phyloP scores from a whole-genome alignment of 139 green algal genomes.

The Chlorella sp. region DNA sequence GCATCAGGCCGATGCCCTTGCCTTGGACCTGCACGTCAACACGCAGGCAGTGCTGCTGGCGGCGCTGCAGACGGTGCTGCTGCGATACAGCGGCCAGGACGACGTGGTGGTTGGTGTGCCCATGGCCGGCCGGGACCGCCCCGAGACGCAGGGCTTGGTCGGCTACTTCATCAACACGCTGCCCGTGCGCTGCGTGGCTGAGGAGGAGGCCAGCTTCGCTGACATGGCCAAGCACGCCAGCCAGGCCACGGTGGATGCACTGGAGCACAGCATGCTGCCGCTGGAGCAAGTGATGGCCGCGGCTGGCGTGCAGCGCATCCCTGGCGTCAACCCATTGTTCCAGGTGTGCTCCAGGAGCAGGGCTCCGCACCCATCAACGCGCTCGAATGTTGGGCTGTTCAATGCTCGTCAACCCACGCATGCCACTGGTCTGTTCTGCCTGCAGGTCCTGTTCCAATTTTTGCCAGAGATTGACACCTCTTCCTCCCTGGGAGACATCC shows the following conservation, averaged over 20 bases:
- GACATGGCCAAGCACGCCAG: not conserved
- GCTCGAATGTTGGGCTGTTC: too few species aligned
- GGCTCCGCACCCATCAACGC: too few species aligned
- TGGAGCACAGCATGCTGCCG: not conserved
- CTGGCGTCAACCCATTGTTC: not conserved
- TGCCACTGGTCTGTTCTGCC: too few species aligned
- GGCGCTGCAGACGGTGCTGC: conserved; percentile 4
- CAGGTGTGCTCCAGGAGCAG: not conserved
- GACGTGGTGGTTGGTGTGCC: not conserved
- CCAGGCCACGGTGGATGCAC: not conserved
- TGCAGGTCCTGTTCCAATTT: too few species aligned
- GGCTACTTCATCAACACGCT: too few species aligned
- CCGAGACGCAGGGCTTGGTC: too few species aligned
- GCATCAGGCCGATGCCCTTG: not conserved
- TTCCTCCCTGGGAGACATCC: too few species aligned
- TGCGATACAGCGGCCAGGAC: not conserved
- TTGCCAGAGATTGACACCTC: too few species aligned
- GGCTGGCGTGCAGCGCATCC: not conserved
- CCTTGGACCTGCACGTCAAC: not conserved
- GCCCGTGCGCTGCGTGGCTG: not conserved
- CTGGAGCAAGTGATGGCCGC: not conserved
- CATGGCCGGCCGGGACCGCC: not conserved
- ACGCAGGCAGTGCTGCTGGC: conserved; percentile 1
- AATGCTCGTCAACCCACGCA: too few species aligned
- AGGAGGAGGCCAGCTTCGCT: not conserved